phyloP scores from a whole-genome alignment of 1,284 basidiomycete species.

The Athelia psychrophila region DNA sequence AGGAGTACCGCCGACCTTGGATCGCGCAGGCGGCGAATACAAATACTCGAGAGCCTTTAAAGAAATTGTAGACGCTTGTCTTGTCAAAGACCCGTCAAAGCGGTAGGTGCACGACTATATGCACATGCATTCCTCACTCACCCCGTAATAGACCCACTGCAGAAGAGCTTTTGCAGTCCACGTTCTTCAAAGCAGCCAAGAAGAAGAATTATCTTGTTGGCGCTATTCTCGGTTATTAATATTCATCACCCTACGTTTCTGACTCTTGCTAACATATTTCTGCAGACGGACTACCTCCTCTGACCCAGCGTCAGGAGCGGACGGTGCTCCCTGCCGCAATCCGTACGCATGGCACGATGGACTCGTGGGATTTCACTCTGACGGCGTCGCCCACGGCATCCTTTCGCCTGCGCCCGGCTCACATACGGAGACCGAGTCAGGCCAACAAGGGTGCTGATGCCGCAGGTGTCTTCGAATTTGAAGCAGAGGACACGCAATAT shows the following conservation, averaged over 20 bases:
- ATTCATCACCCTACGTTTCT: slow-evolving; percentile 1
- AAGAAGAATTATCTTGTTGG: slow-evolving; percentile 73
- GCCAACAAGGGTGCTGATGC: neutral
- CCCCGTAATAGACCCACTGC: slow-evolving; percentile 62
- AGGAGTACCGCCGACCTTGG: slow-evolving; percentile 70
- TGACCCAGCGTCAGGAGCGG: slow-evolving; percentile 69
- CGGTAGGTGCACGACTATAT: slow-evolving; percentile 36
- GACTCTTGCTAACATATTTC: neutral
- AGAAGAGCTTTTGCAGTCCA: slow-evolving; percentile 71
- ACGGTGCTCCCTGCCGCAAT: slow-evolving; percentile 14
- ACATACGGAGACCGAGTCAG: neutral
- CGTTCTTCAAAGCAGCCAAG: slow-evolving; percentile 79
- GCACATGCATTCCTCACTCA: neutral
- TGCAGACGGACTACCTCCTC: slow-evolving; percentile 63
- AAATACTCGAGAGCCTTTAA: slow-evolving; percentile 82
- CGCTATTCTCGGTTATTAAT: slow-evolving; percentile 58
- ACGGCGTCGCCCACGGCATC: slow-evolving; percentile 13
- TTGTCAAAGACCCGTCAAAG: slow-evolving; percentile 78
- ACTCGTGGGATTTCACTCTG: slow-evolving; percentile 27
- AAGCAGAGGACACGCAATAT: neutral
- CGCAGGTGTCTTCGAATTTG: neutral
- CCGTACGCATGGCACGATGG: slow-evolving; percentile 18
- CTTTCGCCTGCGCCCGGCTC: neutral
- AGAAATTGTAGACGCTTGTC: slow-evolving; percentile 78
- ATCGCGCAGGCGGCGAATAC: slow-evolving; percentile 68